Evolutionary conservation across 805 yeast species (phyloP), one percentile per base, ranked within the genome.

Genomic region (Barnettozyma sp.): DNA sequence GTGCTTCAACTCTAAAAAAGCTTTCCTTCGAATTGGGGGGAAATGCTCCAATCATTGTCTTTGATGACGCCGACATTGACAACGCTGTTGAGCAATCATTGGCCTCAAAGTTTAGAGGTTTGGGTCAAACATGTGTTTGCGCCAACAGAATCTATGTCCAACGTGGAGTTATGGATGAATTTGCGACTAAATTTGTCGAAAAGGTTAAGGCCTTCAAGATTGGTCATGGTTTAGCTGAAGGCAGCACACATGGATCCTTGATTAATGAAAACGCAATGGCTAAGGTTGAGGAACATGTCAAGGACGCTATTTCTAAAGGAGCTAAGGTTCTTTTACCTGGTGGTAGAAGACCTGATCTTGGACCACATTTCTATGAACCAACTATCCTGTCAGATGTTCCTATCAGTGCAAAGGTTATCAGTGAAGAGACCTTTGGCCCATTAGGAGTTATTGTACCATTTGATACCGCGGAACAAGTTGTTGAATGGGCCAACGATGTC

Each of bases 41-140:
- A 15, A 78, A 76, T 54, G 81, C 82, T 7, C 82, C 83, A 20
- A 64, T 75, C 20, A 66, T 77, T 35, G 74, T 76, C 4, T 76
- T 77, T 49, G 69, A 70, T 21, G 82, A 77, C 50, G 78, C 78
- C 8, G 71, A 73, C 43, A 45, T 77, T 10, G 78, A 75, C 33
- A 53, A 58, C 22, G 80, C 82, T 2, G 77, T 75, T 4, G 67
- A 62, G 17, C 65, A 63, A 41, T 70, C 74, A 1, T 52, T 71
- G 26, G 74, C 71, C 5, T 67, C 78, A 22, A 76, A 76, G 48
- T 75, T 77, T 54, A 66, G 79, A 55, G 65, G 75, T 25, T 59
- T 75, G 50, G 83, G 83, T 25, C 83, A 77, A 52, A 75, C 81
- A 2, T 77, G 84, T 60, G 74, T 76, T 17, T 74, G 79, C 55